Evolutionary conservation across 2,329 filamentous ascomycete genomes (phyloP), one percentile per base, ranked within the genome.

Genomic region (Ascomycota sp.): DNA sequence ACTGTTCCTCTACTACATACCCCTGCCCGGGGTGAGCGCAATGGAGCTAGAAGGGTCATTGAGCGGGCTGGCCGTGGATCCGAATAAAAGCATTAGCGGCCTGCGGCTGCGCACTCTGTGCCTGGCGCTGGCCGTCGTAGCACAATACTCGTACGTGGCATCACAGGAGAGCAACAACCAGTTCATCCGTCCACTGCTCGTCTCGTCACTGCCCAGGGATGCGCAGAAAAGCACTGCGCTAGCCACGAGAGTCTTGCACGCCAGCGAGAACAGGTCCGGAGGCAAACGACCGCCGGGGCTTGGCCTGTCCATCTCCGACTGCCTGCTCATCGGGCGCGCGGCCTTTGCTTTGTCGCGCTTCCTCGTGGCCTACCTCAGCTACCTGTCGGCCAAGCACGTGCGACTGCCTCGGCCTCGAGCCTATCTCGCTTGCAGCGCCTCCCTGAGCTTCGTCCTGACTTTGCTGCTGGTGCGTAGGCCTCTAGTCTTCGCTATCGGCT

Each of bases 71-170:
- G 62, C 63, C 0, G 51, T 68, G 10, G 56, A 68, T 38, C 56
- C 57, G 3, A 50, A 53, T 35, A 69, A 61, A 39, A 59, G 51
- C 31, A 39, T 60, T 13, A 55, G 55, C 23, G 63, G 66, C 2
- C 39, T 71, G 5, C 59, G 68, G 38, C 51, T 68, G 19, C 61
- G 64, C 17, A 69, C 63, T 1, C 53, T 61, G 42, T 61, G 55
- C 22, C 59, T 92, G 7, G 67, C 70, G 35, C 62, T 85, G 34
- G 82, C 77, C 0, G 70, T 83, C 0, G 49, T 75, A 23, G 71
- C 78, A 0, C 81, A 91, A 43, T 91, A 80, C 56, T 67, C 68
- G 21, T 91, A 91, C 43, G 73, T 79, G 2, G 78, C 75, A 7
- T 69, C 73, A 0, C 82, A 92, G 42, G 72, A 74, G 41, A 61